These are phyloP conservation scores for Periconia digitata DNA, from an alignment of 2,329 filamentous ascomycete genomes.

Conservation along the genomic window DNA sequence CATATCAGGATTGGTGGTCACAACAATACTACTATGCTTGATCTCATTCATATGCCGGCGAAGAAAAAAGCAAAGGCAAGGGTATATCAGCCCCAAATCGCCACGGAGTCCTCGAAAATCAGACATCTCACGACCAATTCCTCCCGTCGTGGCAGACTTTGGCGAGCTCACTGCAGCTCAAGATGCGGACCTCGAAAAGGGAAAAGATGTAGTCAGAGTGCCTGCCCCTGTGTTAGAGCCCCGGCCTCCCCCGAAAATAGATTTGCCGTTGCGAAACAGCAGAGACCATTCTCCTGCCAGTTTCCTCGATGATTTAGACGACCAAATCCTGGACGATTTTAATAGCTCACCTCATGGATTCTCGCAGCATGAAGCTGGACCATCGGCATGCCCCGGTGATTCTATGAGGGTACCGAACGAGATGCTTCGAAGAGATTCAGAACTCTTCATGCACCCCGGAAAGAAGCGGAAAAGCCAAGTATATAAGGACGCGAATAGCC, in stretches of 20 bases:
- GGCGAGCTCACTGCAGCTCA: slow-evolving; percentile 22
- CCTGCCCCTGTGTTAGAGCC: slow-evolving; percentile 16
- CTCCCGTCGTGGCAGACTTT: slow-evolving; percentile 27
- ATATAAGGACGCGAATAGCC: slow-evolving; percentile 27
- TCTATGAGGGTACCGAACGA: slow-evolving; percentile 49
- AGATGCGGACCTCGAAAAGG: slow-evolving; percentile 44
- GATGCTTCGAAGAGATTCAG: slow-evolving; percentile 39
- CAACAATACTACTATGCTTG: slow-evolving; percentile 24
- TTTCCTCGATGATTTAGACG: slow-evolving; percentile 44
- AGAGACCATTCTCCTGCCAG: slow-evolving; percentile 40
- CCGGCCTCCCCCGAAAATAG: slow-evolving; percentile 43
- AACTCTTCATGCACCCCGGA: slow-evolving; percentile 29
- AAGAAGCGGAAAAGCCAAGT: slow-evolving; percentile 26
- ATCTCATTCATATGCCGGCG: slow-evolving; percentile 22
- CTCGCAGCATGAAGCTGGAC: slow-evolving; percentile 29
- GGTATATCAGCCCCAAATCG: slow-evolving; percentile 21
- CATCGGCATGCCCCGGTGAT: slow-evolving; percentile 44
- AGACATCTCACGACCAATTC: slow-evolving; percentile 47
- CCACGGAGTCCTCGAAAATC: slow-evolving; percentile 33
- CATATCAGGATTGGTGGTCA: slow-evolving; percentile 33
- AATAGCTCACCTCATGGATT: slow-evolving; percentile 45
- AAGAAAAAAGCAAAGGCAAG: slow-evolving; percentile 21
- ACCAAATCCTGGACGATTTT: slow-evolving; percentile 38
- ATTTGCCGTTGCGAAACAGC: slow-evolving; percentile 28
- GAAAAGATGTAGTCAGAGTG: slow-evolving; percentile 22